These are phyloP conservation scores for Fraxinus baroniana DNA, from an alignment of 305 asterid species.

Conservation along the genomic window DNA sequence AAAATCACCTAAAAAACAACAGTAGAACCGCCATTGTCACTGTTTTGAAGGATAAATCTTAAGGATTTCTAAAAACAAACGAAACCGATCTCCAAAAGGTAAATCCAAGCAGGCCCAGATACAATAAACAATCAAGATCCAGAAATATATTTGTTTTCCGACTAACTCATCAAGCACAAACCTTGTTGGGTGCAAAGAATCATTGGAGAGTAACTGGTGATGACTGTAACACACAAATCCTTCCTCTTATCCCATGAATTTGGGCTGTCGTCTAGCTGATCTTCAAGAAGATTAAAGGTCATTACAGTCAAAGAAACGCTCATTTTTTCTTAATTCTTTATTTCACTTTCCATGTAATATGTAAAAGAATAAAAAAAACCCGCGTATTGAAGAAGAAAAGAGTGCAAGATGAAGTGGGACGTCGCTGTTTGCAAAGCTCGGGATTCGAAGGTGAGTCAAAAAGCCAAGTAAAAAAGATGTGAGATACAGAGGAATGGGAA, in stretches of 20 bases:
- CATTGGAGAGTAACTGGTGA: constrained; percentile 86
- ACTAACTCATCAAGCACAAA: constrained; percentile 16
- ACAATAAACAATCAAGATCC: constrained; percentile 32
- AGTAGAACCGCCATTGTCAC: constrained; percentile 1
- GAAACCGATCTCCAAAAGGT: constrained; percentile 1
- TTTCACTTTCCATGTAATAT: not conserved
- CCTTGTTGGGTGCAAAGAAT: constrained; percentile 97
- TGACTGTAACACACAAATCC: constrained; percentile 78
- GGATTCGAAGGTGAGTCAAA: constrained; percentile 4
- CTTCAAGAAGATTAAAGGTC: constrained; percentile 93
- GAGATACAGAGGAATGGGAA: not conserved
- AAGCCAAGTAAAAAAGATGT: not conserved
- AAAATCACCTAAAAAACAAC: constrained; percentile 19
- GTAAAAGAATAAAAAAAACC: not conserved
- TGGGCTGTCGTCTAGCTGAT: constrained; percentile 78
- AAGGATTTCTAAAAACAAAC: constrained; percentile 20
- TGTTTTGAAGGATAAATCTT: not conserved
- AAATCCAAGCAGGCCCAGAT: constrained; percentile 38
- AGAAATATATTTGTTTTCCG: constrained; percentile 19
- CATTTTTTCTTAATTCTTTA: constrained; percentile 42
- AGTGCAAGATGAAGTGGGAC: not conserved
- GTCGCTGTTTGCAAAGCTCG: not conserved
- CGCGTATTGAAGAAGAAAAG: not conserved
- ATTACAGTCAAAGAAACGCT: constrained; percentile 81
- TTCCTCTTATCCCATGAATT: constrained; percentile 95